Conservation (phyloP, 805 yeast species). For the Candida oleophila region DNA sequence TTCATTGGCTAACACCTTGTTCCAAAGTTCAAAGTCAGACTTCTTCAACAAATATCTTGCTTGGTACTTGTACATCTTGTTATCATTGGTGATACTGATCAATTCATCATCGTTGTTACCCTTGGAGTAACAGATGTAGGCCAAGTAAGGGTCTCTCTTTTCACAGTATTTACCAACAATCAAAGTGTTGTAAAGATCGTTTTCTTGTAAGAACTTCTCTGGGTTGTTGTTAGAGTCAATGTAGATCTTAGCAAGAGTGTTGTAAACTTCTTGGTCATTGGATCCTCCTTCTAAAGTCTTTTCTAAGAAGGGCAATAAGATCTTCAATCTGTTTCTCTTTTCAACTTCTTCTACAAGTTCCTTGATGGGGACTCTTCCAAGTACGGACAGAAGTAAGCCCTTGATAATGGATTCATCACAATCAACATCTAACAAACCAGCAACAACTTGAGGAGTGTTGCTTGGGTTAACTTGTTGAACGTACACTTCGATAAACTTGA, state of each 20-base stretch:
- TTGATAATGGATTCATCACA: slow-evolving; percentile 90
- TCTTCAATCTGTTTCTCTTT: slow-evolving; percentile 89
- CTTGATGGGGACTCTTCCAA: slow-evolving; percentile 92
- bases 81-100: slow-evolving; percentile 90
- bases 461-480: slow-evolving; percentile 97
- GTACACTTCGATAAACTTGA: slow-evolving; percentile 95
- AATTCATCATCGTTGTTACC: slow-evolving; percentile 91
- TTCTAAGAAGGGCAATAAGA: slow-evolving; percentile 90
- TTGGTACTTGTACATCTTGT: slow-evolving; percentile 97
- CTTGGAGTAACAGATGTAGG: slow-evolving; percentile 95
- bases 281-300: slow-evolving; percentile 80
- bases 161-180: slow-evolving; percentile 98
- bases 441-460: slow-evolving; percentile 94
- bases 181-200: slow-evolving; percentile 84
- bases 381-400: slow-evolving; percentile 74
- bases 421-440: slow-evolving; percentile 94
- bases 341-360: slow-evolving; percentile 93
- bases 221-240: slow-evolving; percentile 98
- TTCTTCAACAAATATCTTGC: slow-evolving; percentile 91
- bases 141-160: slow-evolving; percentile 97
- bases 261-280: slow-evolving; percentile 87
- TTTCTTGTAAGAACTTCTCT: slow-evolving; percentile 92
- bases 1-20: slow-evolving; percentile 68
- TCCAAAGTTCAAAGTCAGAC: slow-evolving; percentile 85
- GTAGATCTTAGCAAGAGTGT: slow-evolving; percentile 95